These are phyloP conservation scores for Withania somnifera DNA, from an alignment of 305 asterid genomes.

Conservation along the genomic window DNA sequence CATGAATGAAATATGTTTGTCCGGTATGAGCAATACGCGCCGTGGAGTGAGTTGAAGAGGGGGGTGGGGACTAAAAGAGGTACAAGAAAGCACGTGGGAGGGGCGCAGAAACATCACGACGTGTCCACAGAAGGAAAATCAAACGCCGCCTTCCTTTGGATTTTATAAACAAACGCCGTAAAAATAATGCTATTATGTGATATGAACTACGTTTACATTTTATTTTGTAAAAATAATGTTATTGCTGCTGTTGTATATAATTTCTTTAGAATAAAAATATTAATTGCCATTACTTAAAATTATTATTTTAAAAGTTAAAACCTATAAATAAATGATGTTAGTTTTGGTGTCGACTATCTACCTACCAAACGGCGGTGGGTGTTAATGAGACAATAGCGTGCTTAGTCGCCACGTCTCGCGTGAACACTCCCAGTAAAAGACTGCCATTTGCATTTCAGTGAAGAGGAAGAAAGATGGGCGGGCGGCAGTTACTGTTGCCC, in stretches of 20 bases:
- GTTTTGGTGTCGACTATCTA: neutral
- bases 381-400: neutral
- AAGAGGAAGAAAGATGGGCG: neutral
- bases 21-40: neutral
- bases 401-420: slow-evolving; percentile 33
- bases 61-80: neutral
- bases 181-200: too few relatives aligned
- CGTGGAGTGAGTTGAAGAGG: neutral
- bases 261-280: too few relatives aligned
- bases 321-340: neutral
- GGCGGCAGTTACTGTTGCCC: slow-evolving; percentile 1
- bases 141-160: slow-evolving; percentile 22
- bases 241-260: too few relatives aligned
- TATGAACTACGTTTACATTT: too few relatives aligned
- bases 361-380: neutral
- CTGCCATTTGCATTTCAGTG: neutral
- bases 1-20: neutral
- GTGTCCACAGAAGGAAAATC: slow-evolving; percentile 15
- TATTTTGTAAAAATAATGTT: too few relatives aligned
- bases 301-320: too few relatives aligned
- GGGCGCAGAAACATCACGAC: slow-evolving; percentile 6
- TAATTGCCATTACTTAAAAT: too few relatives aligned
- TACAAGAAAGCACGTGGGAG: slow-evolving; percentile 20
- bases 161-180: neutral
- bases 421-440: neutral